Conservation (phyloP, 345 rosid genomes). For the Theobroma cacao region DNA sequence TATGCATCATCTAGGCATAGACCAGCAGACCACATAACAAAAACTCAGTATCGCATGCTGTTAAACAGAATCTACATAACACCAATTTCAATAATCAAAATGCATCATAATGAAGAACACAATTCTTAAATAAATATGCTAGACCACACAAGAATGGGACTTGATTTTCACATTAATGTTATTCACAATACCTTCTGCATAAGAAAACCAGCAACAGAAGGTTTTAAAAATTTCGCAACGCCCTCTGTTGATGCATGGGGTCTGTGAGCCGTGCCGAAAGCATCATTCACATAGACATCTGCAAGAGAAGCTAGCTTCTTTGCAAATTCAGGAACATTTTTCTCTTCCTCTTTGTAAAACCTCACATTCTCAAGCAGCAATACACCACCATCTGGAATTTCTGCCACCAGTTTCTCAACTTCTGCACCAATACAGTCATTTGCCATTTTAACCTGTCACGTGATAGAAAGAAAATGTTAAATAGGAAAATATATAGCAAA, state of each 20-base stretch:
- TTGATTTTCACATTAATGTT: not conserved
- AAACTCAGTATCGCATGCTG: not conserved
- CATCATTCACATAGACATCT: conserved; percentile 87
- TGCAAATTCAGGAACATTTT: conserved; percentile 90
- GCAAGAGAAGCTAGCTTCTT: conserved; percentile 93
- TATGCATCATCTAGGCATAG: not conserved
- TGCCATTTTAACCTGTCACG: conserved; percentile 73
- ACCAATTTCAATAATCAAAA: not conserved
- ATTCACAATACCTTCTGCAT: conserved; percentile 68
- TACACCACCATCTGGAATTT: conserved; percentile 68
- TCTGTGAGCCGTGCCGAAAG: conserved; percentile 91
- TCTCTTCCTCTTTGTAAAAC: conserved; percentile 94
- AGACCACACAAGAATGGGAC: not conserved
- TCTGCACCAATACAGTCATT: conserved; percentile 80
- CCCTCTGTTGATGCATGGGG: conserved; percentile 97
- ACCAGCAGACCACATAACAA: not conserved
- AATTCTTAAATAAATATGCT: not conserved
- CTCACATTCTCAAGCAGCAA: conserved; percentile 88
- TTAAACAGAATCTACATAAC: not conserved
- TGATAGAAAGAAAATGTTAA: not conserved
- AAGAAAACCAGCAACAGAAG: conserved; percentile 95
- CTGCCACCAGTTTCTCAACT: conserved; percentile 70
- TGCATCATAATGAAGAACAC: not conserved
- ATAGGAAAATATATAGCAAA: not conserved
- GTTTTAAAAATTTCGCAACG: conserved; percentile 79